Conservation (phyloP, 1,284 basidiomycete genomes). For the Volvariella volvacea region DNA sequence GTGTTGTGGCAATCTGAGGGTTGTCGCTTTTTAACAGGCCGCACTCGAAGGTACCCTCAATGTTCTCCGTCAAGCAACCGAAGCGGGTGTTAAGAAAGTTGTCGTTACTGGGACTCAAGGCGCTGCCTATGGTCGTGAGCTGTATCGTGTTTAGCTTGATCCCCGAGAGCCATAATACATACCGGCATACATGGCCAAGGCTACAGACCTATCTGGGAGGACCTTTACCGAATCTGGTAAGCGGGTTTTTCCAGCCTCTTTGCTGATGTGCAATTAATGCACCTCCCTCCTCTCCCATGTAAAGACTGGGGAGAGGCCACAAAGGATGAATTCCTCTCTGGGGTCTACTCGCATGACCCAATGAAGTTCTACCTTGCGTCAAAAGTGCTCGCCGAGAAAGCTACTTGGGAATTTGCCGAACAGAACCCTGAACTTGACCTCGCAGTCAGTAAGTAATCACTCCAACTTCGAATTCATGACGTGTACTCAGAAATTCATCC, state of each 20-base stretch:
- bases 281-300: background rate
- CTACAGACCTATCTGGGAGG: too few species aligned
- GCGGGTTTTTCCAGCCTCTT: background rate
- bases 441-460: slow-evolving; percentile 14
- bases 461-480: background rate
- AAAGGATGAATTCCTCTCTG: slow-evolving; percentile 12
- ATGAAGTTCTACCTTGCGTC: slow-evolving; percentile 14
- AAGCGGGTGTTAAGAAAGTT: slow-evolving; percentile 16
- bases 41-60: slow-evolving; percentile 15
- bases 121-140: background rate
- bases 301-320: slow-evolving; percentile 12
- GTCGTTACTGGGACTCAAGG: slow-evolving; percentile 16
- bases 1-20: background rate
- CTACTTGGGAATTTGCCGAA: slow-evolving; percentile 18
- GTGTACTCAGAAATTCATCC: background rate
- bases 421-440: slow-evolving; percentile 16
- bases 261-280: background rate
- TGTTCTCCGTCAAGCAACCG: slow-evolving; percentile 16
- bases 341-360: slow-evolving; percentile 8
- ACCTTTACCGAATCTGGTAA: background rate
- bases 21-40: slow-evolving; percentile 3
- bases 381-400: slow-evolving; percentile 18
- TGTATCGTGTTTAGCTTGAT: too few species aligned
- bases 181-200: too few species aligned
- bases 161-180: too few species aligned